These are phyloP conservation scores for Paracoccidioides lutzii DNA, from an alignment of 2,329 filamentous ascomycete genomes.

Conservation along the genomic window DNA sequence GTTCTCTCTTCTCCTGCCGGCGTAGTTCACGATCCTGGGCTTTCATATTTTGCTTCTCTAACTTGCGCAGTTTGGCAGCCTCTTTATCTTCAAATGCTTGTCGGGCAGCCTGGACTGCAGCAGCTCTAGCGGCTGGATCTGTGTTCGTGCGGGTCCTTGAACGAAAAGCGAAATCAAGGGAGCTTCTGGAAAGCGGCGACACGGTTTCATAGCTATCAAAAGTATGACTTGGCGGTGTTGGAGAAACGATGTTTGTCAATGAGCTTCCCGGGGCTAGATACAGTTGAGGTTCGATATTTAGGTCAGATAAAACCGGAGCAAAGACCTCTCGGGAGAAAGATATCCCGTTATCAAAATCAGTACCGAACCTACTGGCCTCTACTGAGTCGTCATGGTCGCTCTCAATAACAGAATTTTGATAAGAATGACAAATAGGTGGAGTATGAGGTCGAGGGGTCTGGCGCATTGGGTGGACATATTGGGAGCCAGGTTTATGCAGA, in stretches of 20 bases:
- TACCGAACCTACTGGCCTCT: slow-evolving; percentile 26
- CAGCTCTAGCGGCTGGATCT: slow-evolving; percentile 42
- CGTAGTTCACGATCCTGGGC: slow-evolving; percentile 32
- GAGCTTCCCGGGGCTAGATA: slow-evolving; percentile 29
- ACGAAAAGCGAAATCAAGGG: slow-evolving; percentile 44
- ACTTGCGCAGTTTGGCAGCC: slow-evolving; percentile 42
- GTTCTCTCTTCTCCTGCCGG: slow-evolving; percentile 30
- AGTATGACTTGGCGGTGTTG: slow-evolving; percentile 34
- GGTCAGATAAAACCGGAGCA: slow-evolving; percentile 24
- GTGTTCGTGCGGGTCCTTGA: slow-evolving; percentile 32
- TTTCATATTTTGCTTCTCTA: slow-evolving; percentile 40
- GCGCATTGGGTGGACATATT: slow-evolving; percentile 44
- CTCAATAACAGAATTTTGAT: slow-evolving; percentile 37
- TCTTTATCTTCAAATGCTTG: slow-evolving; percentile 48
- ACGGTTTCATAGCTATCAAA: slow-evolving; percentile 40
- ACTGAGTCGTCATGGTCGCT: slow-evolving; percentile 33
- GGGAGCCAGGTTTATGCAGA: slow-evolving; percentile 36
- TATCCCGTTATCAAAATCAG: slow-evolving; percentile 8
- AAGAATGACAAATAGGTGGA: slow-evolving; percentile 38
- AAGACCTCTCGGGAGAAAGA: slow-evolving; percentile 2
- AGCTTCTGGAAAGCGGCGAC: slow-evolving; percentile 42
- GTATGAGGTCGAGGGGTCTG: slow-evolving; percentile 43
- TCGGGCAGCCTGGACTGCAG: slow-evolving; percentile 43
- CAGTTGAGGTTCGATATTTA: slow-evolving; percentile 20
- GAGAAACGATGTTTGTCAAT: slow-evolving; percentile 21